Percentiles rank a stretch among this genome's conserved stretches.
Conservation (phyloP, 1,139 yeast species). For the Geotrichum macrosporum region DNA sequence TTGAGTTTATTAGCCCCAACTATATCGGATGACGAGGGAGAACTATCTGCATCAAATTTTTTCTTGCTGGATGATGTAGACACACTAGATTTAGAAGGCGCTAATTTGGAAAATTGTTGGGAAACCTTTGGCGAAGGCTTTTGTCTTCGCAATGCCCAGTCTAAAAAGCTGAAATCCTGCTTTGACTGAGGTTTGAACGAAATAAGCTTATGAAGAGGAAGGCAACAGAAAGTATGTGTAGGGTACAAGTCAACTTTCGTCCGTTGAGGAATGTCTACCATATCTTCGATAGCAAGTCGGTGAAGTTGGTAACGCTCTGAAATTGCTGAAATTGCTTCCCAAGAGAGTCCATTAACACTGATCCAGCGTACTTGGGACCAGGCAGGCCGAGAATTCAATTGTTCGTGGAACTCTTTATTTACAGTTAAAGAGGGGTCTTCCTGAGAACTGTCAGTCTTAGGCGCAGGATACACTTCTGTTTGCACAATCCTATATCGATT, state of each 20-base stretch:
- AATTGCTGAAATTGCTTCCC: slow-evolving; percentile 49
- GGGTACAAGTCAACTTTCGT: slow-evolving; percentile 51
- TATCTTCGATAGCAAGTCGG: slow-evolving; percentile 51
- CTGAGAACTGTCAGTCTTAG: slow-evolving; percentile 16
- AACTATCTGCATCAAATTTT: neutral
- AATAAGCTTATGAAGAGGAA: slow-evolving; percentile 48
- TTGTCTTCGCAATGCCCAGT: slow-evolving; percentile 11
- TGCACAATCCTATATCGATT: slow-evolving; percentile 43
- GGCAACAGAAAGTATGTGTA: slow-evolving; percentile 47
- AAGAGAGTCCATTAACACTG: slow-evolving; percentile 51
- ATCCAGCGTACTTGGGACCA: slow-evolving; percentile 54
- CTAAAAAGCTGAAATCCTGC: slow-evolving; percentile 11
- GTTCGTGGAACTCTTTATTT: slow-evolving; percentile 27
- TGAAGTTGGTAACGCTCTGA: slow-evolving; percentile 44
- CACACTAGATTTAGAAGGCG: slow-evolving; percentile 2
- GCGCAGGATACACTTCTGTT: slow-evolving; percentile 28
- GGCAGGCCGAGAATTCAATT: slow-evolving; percentile 37
- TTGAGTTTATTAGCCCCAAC: neutral
- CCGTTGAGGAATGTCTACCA: slow-evolving; percentile 55
- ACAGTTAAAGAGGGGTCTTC: slow-evolving; percentile 17
- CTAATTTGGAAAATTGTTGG: neutral
- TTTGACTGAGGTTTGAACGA: slow-evolving; percentile 26
- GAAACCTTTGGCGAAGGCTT: neutral
- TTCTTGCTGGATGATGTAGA: neutral
- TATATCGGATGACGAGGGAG: neutral